Evolutionary conservation across 257 asterid species (phyloP), one percentile per base, ranked within the genome.

Genomic region (Coffea eugenioides): DNA sequence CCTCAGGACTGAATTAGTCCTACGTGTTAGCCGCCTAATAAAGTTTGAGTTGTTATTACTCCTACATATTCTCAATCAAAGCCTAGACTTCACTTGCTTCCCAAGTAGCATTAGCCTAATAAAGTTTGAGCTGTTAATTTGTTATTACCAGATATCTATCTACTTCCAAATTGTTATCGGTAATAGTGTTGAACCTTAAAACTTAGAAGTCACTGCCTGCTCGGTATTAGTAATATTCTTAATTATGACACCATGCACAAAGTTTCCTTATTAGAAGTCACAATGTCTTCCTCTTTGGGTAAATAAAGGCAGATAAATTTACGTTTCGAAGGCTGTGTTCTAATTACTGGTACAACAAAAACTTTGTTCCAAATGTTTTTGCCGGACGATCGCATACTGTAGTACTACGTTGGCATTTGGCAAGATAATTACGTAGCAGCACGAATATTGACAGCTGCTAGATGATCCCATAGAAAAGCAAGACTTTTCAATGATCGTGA

Each of bases 401-500:
- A n/a, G 8, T 27, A 43, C 49, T 76, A 31, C 70, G 0, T 45
- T 64, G 73, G 62, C 43, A 76, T 43, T 46, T 68, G 27, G 23
- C 71, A 66, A 36, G 25, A 39, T 52, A 25, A 70, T 43, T 8
- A 70, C 56, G 46, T n/a, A 39, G 43, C 4, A 39, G 43, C 4
- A 6, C 15, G 52, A 64, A 77, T 70, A 80, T 69, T 80, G 76
- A 43, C 77, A 75, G 73, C 71, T 69, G 31, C 45, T 13, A 46
- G n/a, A 59, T 15, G 78, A 76, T 46, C 76, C 69, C 73, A 46
- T 21, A 27, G 73, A 20, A 80, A 72, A 51, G 77, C 46, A 66
- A 73, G 52, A 76, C 8, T 56, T 77, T 71, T 72, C 62, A 82
- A 56, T 27, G 82, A 77, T 7, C 10, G 57, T 65, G 85, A 82